Conservation (phyloP, 805 yeast species). For the Candida glaebosa region DNA sequence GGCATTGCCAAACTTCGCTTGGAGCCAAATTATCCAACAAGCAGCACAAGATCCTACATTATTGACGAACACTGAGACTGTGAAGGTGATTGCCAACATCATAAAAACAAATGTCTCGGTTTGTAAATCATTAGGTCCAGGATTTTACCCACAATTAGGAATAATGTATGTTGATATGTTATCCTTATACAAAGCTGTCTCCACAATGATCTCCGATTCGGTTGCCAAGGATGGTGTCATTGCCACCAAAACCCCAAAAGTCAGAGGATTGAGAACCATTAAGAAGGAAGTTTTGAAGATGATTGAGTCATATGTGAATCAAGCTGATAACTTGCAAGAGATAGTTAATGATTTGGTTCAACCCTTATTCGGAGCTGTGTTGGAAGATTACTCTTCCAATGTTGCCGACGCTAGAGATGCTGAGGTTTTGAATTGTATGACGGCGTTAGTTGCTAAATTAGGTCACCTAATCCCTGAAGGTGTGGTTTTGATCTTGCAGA, state of each 20-base stretch:
- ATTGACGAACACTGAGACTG: conserved; percentile 75
- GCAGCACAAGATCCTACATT: conserved; percentile 81
- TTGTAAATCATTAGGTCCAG: conserved; percentile 91
- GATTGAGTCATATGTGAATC: conserved; percentile 82
- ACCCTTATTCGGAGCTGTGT: conserved; percentile 77
- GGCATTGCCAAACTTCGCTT: conserved; percentile 91
- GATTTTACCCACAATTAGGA: conserved; percentile 84
- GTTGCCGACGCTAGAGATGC: conserved; percentile 98
- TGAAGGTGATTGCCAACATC: conserved; percentile 88
- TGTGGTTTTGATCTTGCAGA: conserved; percentile 79
- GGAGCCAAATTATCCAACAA: conserved; percentile 84
- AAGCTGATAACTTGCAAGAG: conserved; percentile 82
- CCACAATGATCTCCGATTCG: conserved; percentile 75
- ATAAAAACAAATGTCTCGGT: conserved; percentile 95
- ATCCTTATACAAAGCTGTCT: conserved; percentile 82
- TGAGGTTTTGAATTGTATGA: conserved; percentile 92
- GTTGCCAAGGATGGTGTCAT: conserved; percentile 79
- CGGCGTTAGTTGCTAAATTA: conserved; percentile 82
- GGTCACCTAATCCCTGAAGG: conserved; percentile 88
- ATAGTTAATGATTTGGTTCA: conserved; percentile 79
- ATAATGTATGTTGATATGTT: conserved; percentile 86
- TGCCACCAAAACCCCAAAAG: conserved; percentile 93
- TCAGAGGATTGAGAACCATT: conserved; percentile 91
- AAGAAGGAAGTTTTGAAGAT: conserved; percentile 90
- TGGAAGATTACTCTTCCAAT: conserved; percentile 82